Conservation (phyloP, 805 yeast genomes). For the Teunomyces pallodes region DNA sequence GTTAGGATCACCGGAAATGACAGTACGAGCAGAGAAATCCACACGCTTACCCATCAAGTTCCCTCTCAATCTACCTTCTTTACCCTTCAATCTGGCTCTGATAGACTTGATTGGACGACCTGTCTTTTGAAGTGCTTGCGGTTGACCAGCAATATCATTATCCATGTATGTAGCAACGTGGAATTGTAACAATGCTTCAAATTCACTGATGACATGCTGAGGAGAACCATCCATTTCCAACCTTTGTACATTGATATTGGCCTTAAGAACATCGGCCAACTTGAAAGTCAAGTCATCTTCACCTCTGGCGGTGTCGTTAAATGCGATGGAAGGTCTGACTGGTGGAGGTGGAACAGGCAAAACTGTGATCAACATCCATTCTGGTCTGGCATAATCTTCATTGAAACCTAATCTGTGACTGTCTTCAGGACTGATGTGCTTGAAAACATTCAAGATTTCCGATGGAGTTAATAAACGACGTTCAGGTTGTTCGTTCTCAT, state of each 20-base stretch:
- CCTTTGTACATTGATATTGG: conserved; percentile 95
- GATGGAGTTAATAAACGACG: conserved; percentile 83
- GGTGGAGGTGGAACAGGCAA: conserved; percentile 99
- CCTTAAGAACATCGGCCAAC: conserved; percentile 93
- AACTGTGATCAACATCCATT: conserved; percentile 97
- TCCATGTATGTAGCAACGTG: conserved; percentile 99
- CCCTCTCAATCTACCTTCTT: conserved; percentile 98
- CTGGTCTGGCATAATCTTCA: conserved; percentile 97
- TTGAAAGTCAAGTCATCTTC: conserved; percentile 98
- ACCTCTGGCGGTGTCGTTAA: conserved; percentile 96
- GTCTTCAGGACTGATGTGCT: conserved; percentile 85
- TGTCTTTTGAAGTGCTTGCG: conserved; percentile 96
- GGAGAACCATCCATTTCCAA: conserved; percentile 99
- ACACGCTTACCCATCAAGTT: conserved; percentile 99
- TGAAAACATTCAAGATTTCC: conserved; percentile 87
- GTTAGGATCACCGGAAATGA: conserved; percentile 98
- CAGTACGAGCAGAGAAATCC: conserved; percentile 98
- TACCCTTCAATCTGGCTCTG: conserved; percentile 99
- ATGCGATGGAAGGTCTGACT: conserved; percentile 97
- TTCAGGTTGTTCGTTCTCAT: conserved; percentile 88
- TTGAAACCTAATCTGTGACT: conserved; percentile 81
- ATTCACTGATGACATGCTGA: conserved; percentile 95
- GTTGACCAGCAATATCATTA: conserved; percentile 99
- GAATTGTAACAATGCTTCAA: conserved; percentile 90
- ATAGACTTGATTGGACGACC: conserved; percentile 98